Percentiles rank a stretch among this genome's conserved stretches.
Conservation (phyloP, 345 rosid genomes). For the Turnera subulata region DNA sequence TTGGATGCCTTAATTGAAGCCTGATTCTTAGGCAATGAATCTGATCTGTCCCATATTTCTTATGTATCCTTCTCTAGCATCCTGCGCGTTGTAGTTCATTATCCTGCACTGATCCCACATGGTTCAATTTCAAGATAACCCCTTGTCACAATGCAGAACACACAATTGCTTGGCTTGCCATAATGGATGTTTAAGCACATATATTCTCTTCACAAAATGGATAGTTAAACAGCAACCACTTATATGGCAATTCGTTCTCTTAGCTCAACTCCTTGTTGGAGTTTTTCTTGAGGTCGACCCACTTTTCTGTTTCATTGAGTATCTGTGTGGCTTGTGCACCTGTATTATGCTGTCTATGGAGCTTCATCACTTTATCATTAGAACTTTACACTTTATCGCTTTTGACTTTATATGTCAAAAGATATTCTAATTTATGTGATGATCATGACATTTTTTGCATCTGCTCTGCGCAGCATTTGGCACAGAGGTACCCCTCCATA, state of each 20-base stretch:
- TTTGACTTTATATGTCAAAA: neutral
- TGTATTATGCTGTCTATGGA: neutral
- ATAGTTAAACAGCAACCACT: constrained; percentile 8
- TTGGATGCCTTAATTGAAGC: too few species aligned
- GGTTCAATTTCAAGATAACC: neutral
- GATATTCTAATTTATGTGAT: constrained; percentile 4
- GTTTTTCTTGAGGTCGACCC: neutral
- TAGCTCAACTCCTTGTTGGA: neutral
- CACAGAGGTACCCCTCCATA: constrained; percentile 75
- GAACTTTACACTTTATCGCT: neutral
- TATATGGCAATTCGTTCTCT: constrained; percentile 3
- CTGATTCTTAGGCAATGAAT: too few species aligned
- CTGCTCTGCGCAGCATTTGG: constrained; percentile 58
- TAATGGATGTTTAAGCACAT: neutral
- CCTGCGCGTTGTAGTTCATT: neutral
- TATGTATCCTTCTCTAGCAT: constrained; percentile 4
- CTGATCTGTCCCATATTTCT: neutral
- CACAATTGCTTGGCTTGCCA: neutral
- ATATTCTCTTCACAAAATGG: neutral
- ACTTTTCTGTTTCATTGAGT: neutral
- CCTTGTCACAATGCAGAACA: neutral
- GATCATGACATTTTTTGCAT: constrained; percentile 11
- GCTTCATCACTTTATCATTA: neutral
- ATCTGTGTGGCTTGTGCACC: neutral
- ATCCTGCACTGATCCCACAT: neutral